Evolutionary conservation across 2,329 filamentous ascomycete genomes (phyloP), one percentile per base, ranked within the genome.

Genomic region (Pseudopyricularia javanii): DNA sequence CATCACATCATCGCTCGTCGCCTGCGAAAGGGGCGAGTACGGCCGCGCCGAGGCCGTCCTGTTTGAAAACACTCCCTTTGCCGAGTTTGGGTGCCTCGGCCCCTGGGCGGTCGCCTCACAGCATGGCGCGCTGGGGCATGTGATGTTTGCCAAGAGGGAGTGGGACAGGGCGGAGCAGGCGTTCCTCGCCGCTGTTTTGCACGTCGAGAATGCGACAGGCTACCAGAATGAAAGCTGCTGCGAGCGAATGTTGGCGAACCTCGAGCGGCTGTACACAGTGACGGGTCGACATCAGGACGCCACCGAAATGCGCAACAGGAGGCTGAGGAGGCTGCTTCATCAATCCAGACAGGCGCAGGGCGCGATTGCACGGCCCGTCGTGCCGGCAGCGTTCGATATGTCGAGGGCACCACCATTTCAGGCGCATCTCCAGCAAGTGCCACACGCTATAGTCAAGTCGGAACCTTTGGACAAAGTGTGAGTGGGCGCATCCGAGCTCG

Each of bases 181-280:
- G 7, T 51, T 51, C 26, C 34, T 47, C n/a, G 37, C 34, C n/a
- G 50, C 50, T 20, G 35, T 34, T 14, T 35, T 24, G 3, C 50
- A 45, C 15, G 50, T 51, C 37, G 50, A 51, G 26, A 26, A 26
- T 7, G 50, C 37, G 17, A 22, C 26, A 11, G 50, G 50, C n/a
- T 51, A 47, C n/a, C 24, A 40, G 24, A 51, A 51, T 17, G 50
- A 51, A 14, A 45, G 35, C n/a, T 51, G 50, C 37, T 47, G 26
- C 28, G 50, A 51, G 37, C 50, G 50, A 22, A 51, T 51, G 50
- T n/a, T 51, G 50, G 50, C 50, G 28, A 51, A 51, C 28, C 50
- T 51, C 37, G 50, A 51, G 28, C 35, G 50, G 9, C 24, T 51
- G 15, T 51, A 47, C 50, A 51, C 50, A 17, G 17, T 32, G n/a